A percentile compares a stretch with the other conserved stretches of the same genome.
phyloP scores from a whole-genome alignment of 352 stramenopile genomes.

The Thalassiosira livingstoniorum region DNA sequence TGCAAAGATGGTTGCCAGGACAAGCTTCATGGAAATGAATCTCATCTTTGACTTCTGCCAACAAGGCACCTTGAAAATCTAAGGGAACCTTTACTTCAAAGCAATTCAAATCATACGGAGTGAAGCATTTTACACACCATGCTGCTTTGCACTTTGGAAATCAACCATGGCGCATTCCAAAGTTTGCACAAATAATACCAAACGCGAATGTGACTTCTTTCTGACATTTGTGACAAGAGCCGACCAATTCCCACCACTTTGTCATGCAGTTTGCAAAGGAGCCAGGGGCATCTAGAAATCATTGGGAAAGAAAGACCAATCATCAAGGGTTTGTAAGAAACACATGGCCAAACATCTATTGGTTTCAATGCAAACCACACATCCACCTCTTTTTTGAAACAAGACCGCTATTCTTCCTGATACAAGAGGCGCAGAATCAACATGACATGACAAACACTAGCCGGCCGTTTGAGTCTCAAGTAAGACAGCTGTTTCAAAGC shows the following conservation, averaged over 20 bases:
- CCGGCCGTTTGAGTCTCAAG: no score
- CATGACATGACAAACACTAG: no score
- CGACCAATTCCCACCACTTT: conserved; percentile 17
- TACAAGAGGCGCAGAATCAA: conserved; percentile 17
- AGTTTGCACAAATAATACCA: not conserved
- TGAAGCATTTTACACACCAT: conserved; percentile 3
- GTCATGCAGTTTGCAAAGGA: not conserved
- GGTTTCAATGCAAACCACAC: not conserved
- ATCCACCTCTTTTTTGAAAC: conserved; percentile 6
- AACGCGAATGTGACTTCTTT: no score
- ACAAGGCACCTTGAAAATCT: conserved; percentile 12
- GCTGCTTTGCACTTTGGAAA: not conserved
- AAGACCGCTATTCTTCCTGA: conserved; percentile 6
- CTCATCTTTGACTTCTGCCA: conserved; percentile 1
- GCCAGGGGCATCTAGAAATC: not conserved
- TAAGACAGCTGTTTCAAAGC: no score
- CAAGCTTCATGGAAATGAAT: conserved; percentile 2
- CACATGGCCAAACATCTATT: no score
- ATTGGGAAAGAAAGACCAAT: conserved; percentile 3
- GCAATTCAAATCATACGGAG: not conserved
- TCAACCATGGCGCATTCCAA: not conserved
- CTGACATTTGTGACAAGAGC: conserved; percentile 4
- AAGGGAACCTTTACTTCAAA: no score
- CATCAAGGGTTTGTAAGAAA: not conserved
- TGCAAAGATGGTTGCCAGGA: conserved; percentile 7